A percentile compares a stretch with the other conserved stretches of the same genome.
phyloP scores from a whole-genome alignment of 345 rosid genomes.

The Gossypium raimondii region DNA sequence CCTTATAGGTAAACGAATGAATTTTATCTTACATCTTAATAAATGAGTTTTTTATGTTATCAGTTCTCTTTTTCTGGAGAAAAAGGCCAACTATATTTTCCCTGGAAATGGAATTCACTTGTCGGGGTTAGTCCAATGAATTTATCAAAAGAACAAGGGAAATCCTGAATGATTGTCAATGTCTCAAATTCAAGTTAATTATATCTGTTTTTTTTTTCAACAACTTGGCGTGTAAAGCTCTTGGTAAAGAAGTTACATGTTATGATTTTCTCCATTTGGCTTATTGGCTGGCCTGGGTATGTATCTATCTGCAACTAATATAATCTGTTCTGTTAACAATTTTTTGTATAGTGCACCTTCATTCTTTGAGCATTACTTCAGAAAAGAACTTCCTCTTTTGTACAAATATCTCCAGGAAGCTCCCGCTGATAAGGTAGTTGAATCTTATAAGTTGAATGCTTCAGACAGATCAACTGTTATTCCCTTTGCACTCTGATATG shows the following conservation, averaged over 20 bases:
- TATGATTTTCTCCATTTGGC: neutral
- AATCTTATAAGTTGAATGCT: neutral
- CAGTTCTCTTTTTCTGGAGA: neutral
- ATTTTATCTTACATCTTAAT: neutral
- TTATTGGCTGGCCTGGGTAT: neutral
- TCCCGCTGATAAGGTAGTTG: slow-evolving; percentile 54
- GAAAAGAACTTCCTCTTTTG: slow-evolving; percentile 52
- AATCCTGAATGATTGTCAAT: neutral
- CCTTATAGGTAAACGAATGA: slow-evolving; percentile 67
- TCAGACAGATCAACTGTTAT: neutral
- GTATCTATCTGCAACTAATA: neutral
- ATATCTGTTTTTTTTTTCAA: neutral
- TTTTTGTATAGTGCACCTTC: slow-evolving; percentile 64
- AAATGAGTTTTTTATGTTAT: neutral
- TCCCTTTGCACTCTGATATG: neutral
- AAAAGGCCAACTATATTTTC: neutral
- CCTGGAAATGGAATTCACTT: neutral
- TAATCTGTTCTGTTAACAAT: neutral
- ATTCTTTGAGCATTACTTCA: slow-evolving; percentile 61
- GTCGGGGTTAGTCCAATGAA: no score
- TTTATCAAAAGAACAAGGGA: neutral
- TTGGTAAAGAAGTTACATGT: neutral
- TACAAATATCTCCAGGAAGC: slow-evolving; percentile 69
- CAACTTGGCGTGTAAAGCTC: neutral
- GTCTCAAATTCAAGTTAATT: neutral